Percentiles rank a stretch among this genome's conserved stretches.
These are phyloP conservation scores for Steccherinum ochraceum DNA, from an alignment of 768 basidiomycete species.

Conservation along the genomic window DNA sequence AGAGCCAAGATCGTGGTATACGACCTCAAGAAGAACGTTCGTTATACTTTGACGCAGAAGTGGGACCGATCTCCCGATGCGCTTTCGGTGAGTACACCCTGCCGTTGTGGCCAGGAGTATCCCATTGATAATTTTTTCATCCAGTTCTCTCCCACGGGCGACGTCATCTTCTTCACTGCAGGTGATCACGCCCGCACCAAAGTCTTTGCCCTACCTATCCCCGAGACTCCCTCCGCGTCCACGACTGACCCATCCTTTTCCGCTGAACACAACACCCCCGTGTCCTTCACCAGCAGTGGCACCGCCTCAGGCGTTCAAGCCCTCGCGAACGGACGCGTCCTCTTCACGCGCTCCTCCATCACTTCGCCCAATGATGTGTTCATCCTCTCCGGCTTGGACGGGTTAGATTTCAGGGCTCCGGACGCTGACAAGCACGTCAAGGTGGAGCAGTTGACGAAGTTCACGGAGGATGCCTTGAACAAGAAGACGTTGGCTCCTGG, in stretches of 20 bases:
- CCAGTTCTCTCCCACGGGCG: constrained; percentile 71
- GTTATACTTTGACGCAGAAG: constrained; percentile 66
- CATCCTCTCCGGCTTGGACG: constrained; percentile 46
- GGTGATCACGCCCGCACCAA: constrained; percentile 78
- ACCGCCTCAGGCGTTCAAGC: constrained; percentile 57
- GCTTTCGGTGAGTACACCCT: constrained; percentile 40
- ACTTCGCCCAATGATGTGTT: constrained; percentile 78
- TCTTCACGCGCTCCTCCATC: constrained; percentile 71
- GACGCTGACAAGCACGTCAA: constrained; percentile 21
- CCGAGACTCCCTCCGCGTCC: constrained; percentile 50
- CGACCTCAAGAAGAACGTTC: constrained; percentile 60
- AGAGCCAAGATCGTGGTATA: constrained; percentile 75
- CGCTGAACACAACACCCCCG: constrained; percentile 43
- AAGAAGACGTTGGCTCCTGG: constrained; percentile 54
- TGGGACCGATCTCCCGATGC: constrained; percentile 82
- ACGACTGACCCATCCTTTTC: constrained; percentile 43
- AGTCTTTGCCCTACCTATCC: constrained; percentile 62
- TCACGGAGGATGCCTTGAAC: constrained; percentile 50
- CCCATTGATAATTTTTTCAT: background rate
- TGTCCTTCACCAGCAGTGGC: constrained; percentile 51
- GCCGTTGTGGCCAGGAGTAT: too few relatives aligned
- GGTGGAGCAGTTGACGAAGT: constrained; percentile 54
- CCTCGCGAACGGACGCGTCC: constrained; percentile 51
- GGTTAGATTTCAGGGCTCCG: constrained; percentile 15
- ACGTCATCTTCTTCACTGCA: constrained; percentile 64